These are phyloP conservation scores for Oryza australiensis DNA, from an alignment of 176 grass and related monocot species.

Conservation along the genomic window DNA sequence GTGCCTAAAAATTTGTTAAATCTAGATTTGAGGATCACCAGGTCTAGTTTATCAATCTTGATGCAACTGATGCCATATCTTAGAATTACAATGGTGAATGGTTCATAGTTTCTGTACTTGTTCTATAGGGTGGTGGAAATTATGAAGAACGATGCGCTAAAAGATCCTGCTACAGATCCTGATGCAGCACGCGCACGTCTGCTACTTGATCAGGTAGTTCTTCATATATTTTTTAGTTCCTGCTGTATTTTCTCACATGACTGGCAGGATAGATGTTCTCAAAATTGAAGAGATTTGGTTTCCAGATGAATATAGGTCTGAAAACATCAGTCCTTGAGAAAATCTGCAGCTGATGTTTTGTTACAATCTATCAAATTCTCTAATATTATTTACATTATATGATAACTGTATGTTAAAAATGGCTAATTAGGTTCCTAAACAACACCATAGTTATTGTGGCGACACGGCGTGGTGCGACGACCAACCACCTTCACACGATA, in stretches of 20 bases:
- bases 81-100: neutral
- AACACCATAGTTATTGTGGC: too few species aligned
- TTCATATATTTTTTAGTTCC: neutral
- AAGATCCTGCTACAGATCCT: slow-evolving; percentile 62
- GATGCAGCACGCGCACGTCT: slow-evolving; percentile 65
- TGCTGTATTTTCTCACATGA: slow-evolving; percentile 9
- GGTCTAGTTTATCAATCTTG: slow-evolving; percentile 14
- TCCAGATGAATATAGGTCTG: neutral
- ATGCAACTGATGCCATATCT: slow-evolving; percentile 12
- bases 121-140: slow-evolving; percentile 78
- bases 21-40: slow-evolving; percentile 17
- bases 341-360: neutral
- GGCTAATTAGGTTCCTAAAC: neutral
- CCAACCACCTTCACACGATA: too few species aligned
- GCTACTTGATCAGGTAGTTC: slow-evolving; percentile 75
- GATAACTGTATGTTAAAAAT: neutral
- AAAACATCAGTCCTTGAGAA: neutral
- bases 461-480: too few species aligned
- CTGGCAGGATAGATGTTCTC: neutral
- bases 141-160: slow-evolving; percentile 79
- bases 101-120: slow-evolving; percentile 17
- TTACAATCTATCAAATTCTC: slow-evolving; percentile 7
- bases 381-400: neutral
- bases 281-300: slow-evolving; percentile 5
- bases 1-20: slow-evolving; percentile 12